Evolutionary conservation across 345 rosid genomes (phyloP).

Genomic region (Heritiera fomes): DNA sequence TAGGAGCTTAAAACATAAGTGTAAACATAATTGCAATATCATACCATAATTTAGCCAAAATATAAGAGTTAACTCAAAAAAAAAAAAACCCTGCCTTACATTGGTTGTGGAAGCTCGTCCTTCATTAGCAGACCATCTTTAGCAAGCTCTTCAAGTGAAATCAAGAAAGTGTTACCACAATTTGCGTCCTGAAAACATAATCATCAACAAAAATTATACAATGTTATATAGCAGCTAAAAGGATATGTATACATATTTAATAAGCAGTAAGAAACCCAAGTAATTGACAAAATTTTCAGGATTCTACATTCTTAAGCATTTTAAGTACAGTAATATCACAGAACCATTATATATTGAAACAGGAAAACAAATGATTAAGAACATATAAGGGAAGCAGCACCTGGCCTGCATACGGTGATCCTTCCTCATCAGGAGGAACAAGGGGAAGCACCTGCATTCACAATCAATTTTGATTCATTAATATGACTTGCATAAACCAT

Average conservation of each 20-base stretch:
- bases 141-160: conserved; percentile 90
- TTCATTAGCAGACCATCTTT: conserved; percentile 68
- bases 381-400: conserved; percentile 34
- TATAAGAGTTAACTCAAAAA: background rate
- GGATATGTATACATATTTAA: background rate
- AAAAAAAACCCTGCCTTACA: conserved; percentile 39
- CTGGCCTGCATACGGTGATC: conserved; percentile 96
- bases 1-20: background rate
- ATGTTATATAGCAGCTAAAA: background rate
- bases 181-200: conserved; percentile 74
- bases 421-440: conserved; percentile 82
- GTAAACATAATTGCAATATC: background rate
- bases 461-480: background rate
- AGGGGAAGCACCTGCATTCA: conserved; percentile 86
- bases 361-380: background rate
- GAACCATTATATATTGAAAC: background rate
- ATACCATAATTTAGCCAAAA: background rate
- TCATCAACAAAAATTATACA: background rate
- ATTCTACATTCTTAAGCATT: background rate
- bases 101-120: conserved; percentile 74
- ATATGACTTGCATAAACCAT: background rate
- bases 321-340: background rate
- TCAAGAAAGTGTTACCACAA: conserved; percentile 87
- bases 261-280: background rate
- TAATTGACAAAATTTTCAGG: background rate